phyloP scores from a whole-genome alignment of 345 rosid genomes.

The Hibiscus trionum region DNA sequence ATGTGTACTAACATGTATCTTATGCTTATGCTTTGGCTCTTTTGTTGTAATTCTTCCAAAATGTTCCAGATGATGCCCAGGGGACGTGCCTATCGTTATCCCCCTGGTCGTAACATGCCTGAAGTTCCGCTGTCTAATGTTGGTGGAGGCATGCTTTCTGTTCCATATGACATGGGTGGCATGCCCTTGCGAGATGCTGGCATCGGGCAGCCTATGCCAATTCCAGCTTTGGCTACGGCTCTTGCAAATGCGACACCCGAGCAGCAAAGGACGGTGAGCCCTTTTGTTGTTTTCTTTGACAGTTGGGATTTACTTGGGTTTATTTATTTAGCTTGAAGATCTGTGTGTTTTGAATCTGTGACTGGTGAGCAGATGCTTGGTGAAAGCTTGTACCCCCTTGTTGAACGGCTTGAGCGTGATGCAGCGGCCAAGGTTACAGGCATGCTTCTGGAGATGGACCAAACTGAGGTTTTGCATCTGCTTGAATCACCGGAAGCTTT shows the following conservation, averaged over 20 bases:
- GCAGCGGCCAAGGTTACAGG: conserved; percentile 75
- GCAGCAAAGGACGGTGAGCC: conserved; percentile 61
- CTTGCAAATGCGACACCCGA: conserved; percentile 67
- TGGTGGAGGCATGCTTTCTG: conserved; percentile 54
- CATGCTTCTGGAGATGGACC: conserved; percentile 88
- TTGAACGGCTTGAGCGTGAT: conserved; percentile 65
- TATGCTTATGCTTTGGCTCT: background rate
- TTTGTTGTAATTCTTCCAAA: background rate
- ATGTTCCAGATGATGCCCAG: conserved; percentile 54
- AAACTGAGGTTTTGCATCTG: conserved; percentile 71
- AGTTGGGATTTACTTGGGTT: background rate
- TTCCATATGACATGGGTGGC: conserved; percentile 52
- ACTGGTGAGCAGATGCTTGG: conserved; percentile 53
- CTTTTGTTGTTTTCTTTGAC: background rate
- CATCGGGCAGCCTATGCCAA: conserved; percentile 43
- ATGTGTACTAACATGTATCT: background rate
- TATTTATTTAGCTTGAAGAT: background rate
- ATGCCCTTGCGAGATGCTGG: conserved; percentile 47
- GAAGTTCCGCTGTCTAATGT: conserved; percentile 45
- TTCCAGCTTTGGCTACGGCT: conserved; percentile 57
- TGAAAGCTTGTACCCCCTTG: conserved; percentile 62
- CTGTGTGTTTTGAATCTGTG: background rate
- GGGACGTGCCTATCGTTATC: conserved; percentile 59
- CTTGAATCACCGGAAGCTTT: conserved; percentile 64
- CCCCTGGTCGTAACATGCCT: conserved; percentile 55